Evolutionary conservation across 352 stramenopile species (phyloP), one percentile per base, ranked within the genome.

Genomic region (Phytophthora fragariaefolia): DNA sequence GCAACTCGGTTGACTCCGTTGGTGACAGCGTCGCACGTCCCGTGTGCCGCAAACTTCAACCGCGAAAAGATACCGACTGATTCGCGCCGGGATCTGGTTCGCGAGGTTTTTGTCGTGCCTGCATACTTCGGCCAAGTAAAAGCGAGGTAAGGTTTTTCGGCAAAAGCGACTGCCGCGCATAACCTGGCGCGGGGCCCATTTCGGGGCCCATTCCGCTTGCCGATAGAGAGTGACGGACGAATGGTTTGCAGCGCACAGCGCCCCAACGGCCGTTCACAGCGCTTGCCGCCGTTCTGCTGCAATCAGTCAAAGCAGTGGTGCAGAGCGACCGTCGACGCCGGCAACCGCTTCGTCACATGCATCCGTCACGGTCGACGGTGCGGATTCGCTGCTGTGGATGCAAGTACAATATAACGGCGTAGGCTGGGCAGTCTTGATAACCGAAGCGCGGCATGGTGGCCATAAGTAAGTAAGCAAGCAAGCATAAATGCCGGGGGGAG

Each of bases 61-160:
- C 36, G 18, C 18, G 18, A 26, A 48, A 47, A 48, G 40, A 48
- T 48, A 48, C 40, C 34, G 18, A 22, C 40, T 47, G 40, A 47
- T 47, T 47, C 40, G 40, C n/a, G n/a, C 6, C 34, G 34, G 4
- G 20, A 43, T 43, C 36, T 43, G 36, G 36, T 43, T 43, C 36
- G 17, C 15, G 36, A 43, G 36, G 36, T 43, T 43, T 43, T 43
- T 43, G 15, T 22, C 5, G 36, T 7, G 12, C 4, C 20, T 6
- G 0, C 40, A 27, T 48, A 26, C 2, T 26, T 27, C 24, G 18
- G 18, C 40, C 18, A 4, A 18, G 36, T 43, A 17, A 22, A 42
- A 43, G 15, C 3, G 36, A 43, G 15, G 20, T 43, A 43, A 26
- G 20, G 40, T 48, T 48, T 48, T 48, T 48, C 40, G n/a, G 7